A percentile compares a stretch with the other conserved stretches of the same genome.
These are phyloP conservation scores for Aspergillus costaricaensis DNA, from an alignment of 2,329 filamentous ascomycete genomes.

Conservation along the genomic window DNA sequence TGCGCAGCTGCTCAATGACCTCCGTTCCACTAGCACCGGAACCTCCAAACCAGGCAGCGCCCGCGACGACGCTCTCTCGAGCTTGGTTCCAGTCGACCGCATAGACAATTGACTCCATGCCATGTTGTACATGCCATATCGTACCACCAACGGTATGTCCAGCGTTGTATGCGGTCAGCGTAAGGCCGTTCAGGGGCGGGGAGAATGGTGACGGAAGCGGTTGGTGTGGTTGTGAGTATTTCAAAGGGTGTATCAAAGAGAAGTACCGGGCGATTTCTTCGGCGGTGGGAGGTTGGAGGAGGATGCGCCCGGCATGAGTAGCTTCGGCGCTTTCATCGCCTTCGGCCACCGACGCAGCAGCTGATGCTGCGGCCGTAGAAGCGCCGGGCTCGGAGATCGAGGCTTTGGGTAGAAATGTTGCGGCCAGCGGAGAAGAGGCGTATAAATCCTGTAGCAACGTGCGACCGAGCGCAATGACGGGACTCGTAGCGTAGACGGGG, in stretches of 20 bases:
- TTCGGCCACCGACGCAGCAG: constrained; percentile 32
- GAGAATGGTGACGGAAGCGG: constrained; percentile 84
- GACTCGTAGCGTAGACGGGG: constrained; percentile 89
- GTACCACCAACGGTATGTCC: constrained; percentile 95
- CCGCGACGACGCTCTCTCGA: constrained; percentile 91
- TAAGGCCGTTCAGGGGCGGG: constrained; percentile 84
- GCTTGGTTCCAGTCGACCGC: constrained; percentile 98
- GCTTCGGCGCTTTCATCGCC: constrained; percentile 35
- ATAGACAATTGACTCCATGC: constrained; percentile 94
- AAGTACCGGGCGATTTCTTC: constrained; percentile 95
- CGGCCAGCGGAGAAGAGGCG: constrained; percentile 81
- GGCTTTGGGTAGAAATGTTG: constrained; percentile 74
- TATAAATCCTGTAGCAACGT: constrained; percentile 92
- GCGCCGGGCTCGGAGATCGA: constrained; percentile 63
- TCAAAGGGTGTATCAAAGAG: constrained; percentile 83
- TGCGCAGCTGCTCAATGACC: constrained; percentile 88
- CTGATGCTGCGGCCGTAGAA: constrained; percentile 47
- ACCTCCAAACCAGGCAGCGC: constrained; percentile 89
- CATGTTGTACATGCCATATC: constrained; percentile 98
- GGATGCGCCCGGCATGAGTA: constrained; percentile 45
- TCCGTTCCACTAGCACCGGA: constrained; percentile 78
- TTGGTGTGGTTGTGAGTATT: constrained; percentile 95
- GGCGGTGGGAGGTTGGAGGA: constrained; percentile 70
- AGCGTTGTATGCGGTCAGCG: constrained; percentile 94
- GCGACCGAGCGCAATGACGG: constrained; percentile 88